Evolutionary conservation across 306 rosid species (phyloP).

Genomic region (Vigna unguiculata): DNA sequence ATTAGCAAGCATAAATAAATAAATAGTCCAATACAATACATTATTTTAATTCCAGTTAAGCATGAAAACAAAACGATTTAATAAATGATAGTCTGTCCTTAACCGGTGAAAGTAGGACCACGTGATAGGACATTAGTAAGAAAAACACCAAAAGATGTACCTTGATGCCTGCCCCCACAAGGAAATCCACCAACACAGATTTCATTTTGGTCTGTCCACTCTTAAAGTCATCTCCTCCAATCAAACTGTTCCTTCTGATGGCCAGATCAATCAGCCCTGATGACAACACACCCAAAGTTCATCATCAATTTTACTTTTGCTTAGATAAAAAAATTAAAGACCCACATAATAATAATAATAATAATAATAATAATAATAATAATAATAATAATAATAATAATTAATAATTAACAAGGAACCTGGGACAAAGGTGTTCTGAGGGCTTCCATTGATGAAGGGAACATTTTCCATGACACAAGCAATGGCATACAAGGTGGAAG

Average conservation of each 20-base stretch:
- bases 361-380: neutral
- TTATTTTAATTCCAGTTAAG: neutral
- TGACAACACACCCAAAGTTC: slow-evolving; percentile 5
- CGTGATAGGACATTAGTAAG: neutral
- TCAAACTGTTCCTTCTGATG: slow-evolving; percentile 77
- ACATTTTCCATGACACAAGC: slow-evolving; percentile 85
- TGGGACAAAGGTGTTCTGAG: slow-evolving; percentile 97
- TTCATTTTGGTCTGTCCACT: slow-evolving; percentile 99
- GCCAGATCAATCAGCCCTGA: slow-evolving; percentile 91
- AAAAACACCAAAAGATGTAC: slow-evolving; percentile 40
- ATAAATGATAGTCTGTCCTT: neutral
- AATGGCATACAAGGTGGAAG: slow-evolving; percentile 86
- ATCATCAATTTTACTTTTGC: slow-evolving; percentile 3
- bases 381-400: too few species aligned
- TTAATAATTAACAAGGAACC: slow-evolving; percentile 47
- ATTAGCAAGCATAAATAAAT: neutral
- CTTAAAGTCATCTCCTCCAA: slow-evolving; percentile 99
- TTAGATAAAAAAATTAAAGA: neutral
- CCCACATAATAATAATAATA: neutral
- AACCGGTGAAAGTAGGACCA: neutral
- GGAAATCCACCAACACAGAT: slow-evolving; percentile 97
- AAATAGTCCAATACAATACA: neutral
- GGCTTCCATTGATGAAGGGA: slow-evolving; percentile 98
- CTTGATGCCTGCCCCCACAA: slow-evolving; percentile 98
- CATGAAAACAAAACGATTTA: slow-evolving; percentile 4